These are phyloP conservation scores for Elsinoe fawcettii DNA, from an alignment of 2,329 filamentous ascomycete genomes.

Conservation along the genomic window DNA sequence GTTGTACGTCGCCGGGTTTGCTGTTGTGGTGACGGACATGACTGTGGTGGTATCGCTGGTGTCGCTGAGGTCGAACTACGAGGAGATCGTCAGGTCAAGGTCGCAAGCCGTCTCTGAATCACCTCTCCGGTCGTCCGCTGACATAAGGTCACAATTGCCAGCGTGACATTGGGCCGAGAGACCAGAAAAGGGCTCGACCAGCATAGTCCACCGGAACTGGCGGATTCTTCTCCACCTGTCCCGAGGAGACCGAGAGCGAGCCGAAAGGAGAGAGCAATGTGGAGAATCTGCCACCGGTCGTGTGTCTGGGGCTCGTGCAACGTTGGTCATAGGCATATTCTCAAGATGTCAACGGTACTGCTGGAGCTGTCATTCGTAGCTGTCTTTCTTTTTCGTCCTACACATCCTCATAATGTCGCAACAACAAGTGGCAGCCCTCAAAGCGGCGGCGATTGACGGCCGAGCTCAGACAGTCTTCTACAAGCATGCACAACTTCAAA, in stretches of 20 bases:
- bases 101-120: background rate
- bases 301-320: background rate
- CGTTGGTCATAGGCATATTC: background rate
- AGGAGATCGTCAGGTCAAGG: background rate
- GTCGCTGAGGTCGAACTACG: background rate
- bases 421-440: constrained; percentile 28
- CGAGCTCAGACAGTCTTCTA: constrained; percentile 41
- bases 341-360: background rate
- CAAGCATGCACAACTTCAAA: constrained; percentile 40
- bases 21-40: constrained; percentile 41
- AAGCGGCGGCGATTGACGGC: constrained; percentile 39
- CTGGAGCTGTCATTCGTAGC: constrained; percentile 7
- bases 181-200: background rate
- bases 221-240: constrained; percentile 5
- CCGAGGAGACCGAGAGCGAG: background rate
- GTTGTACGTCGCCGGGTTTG: constrained; percentile 33
- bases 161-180: background rate
- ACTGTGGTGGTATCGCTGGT: constrained; percentile 13
- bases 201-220: background rate
- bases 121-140: background rate
- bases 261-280: background rate
- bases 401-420: constrained; percentile 17
- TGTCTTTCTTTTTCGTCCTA: background rate
- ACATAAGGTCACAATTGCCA: constrained; percentile 6
- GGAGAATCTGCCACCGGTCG: background rate